Conservation (phyloP, 2,329 filamentous ascomycete species). For the Paecilomyces niveus region DNA sequence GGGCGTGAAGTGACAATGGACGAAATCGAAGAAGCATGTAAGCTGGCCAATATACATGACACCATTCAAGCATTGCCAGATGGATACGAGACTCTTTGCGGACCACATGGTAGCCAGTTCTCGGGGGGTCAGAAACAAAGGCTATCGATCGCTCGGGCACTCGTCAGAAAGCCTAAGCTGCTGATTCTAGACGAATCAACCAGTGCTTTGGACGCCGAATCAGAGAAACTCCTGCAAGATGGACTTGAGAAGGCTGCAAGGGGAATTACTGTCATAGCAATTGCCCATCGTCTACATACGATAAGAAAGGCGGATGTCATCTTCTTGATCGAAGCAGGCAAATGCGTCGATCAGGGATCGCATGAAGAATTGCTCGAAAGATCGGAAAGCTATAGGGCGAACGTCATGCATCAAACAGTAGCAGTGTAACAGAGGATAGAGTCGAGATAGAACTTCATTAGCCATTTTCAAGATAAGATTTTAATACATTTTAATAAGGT, state of each 20-base stretch:
- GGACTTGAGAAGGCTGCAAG: conserved; percentile 12
- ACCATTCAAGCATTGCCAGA: conserved; percentile 44
- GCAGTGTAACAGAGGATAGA: conserved; percentile 10
- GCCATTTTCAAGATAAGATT: too few species aligned
- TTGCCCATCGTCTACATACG: conserved; percentile 21
- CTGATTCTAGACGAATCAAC: conserved; percentile 51
- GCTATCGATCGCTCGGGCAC: conserved; percentile 47
- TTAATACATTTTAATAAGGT: too few species aligned
- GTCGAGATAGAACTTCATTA: background rate
- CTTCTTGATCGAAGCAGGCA: conserved; percentile 66
- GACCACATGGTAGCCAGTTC: conserved; percentile 46
- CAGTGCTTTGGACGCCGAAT: conserved; percentile 44
- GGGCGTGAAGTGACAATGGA: conserved; percentile 60
- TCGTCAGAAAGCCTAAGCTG: conserved; percentile 43
- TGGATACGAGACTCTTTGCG: conserved; percentile 46
- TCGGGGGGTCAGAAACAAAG: conserved; percentile 51
- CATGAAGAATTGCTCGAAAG: conserved; percentile 52
- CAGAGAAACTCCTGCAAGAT: conserved; percentile 33
- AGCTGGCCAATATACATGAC: conserved; percentile 40
- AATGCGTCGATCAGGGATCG: conserved; percentile 54
- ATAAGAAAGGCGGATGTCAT: conserved; percentile 71
- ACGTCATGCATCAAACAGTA: conserved; percentile 32
- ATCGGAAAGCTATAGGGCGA: conserved; percentile 34
- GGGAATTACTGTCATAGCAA: conserved; percentile 18
- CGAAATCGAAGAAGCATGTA: conserved; percentile 52